Base-by-base conservation (phyloP, 2,329 filamentous ascomycete species). In the Arachnomyces sp. region DNA sequence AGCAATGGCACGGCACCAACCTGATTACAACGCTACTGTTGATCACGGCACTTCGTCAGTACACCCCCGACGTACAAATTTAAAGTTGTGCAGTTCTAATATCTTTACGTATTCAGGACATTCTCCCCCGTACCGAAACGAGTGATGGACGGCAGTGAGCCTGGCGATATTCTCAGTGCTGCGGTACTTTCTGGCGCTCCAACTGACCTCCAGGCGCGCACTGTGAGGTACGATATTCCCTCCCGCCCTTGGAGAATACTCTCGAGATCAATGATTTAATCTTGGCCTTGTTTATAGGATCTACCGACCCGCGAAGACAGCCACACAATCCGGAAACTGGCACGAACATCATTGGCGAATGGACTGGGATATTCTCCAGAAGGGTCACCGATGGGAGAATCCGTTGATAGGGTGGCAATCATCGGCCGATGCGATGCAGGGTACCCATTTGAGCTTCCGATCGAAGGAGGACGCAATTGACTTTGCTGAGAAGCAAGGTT, bases 361-460 rank as follows among this genome's bases (percentile, higher is more conserved):
- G 88, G 92, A 98, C 64, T 98, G 92, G 92, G 92, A 98, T 62
- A 79, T 94, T 36, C 74, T 96, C 25, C 68, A 74, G 54, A 95
- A 93, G 71, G 92, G 92, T 46, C 86, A 95, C 67, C 79, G 92
- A 54, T 98, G 92, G 93, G 92, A 98, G 72, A 98, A 98, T 68
- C 86, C 84, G 34, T 68, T 98, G 62, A 98, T 98, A 79, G 92
- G 92, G 45, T 98, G 93, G 93, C 89, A 95, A 63, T 96, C 90
- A 16, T 93, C 88, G 13, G 90, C 76, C 41, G 92, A 98, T 65
- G 79, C 79, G 60, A 92, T 98, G 87, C 89, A 98, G 65, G 90
- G 88, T 57, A 94, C 88, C 36, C 78, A 88, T 61, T 67, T 98
- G 55, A 82, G 82, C 65, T 98, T 98, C 76, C 84, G 84, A 65